Percentiles rank a stretch among this genome's conserved stretches.
These are phyloP conservation scores for Penicillium roqueforti DNA, from an alignment of 495 filamentous ascomycete species.

Conservation along the genomic window DNA sequence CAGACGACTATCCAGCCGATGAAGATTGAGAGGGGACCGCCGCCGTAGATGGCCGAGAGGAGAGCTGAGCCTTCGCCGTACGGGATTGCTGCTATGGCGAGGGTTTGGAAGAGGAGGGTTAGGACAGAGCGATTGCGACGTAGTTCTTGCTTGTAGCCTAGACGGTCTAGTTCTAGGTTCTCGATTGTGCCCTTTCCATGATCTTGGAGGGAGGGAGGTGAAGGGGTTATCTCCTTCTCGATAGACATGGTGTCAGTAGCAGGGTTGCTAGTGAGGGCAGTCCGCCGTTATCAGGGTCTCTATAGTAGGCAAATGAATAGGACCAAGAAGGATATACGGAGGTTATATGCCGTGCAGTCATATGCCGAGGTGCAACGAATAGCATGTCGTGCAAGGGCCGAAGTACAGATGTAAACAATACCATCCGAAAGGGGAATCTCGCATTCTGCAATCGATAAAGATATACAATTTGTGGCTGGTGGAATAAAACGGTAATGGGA, in stretches of 20 bases:
- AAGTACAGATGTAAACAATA: background rate
- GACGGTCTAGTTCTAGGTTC: slow-evolving; percentile 24
- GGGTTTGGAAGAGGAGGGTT: slow-evolving; percentile 35
- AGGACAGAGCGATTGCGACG: slow-evolving; percentile 36
- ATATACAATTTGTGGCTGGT: too few relatives aligned
- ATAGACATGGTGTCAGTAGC: background rate
- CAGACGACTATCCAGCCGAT: slow-evolving; percentile 42
- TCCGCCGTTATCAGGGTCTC: background rate
- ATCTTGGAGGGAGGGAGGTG: background rate
- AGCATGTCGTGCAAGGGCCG: background rate
- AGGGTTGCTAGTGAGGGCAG: background rate
- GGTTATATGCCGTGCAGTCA: background rate
- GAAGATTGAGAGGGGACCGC: slow-evolving; percentile 40
- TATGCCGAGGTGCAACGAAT: background rate
- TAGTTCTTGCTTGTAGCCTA: slow-evolving; percentile 40
- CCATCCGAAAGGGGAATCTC: background rate
- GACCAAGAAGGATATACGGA: background rate
- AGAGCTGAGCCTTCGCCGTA: slow-evolving; percentile 46
- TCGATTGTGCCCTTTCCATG: slow-evolving; percentile 18
- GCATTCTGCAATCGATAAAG: background rate
- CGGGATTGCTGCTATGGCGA: slow-evolving; percentile 44
- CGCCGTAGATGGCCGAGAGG: slow-evolving; percentile 41
- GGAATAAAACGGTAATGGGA: too few relatives aligned
- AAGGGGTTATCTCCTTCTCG: background rate
- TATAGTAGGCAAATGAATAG: background rate